These are phyloP conservation scores for Mikania micrantha DNA, from an alignment of 129 eudicot species.

Conservation along the genomic window DNA sequence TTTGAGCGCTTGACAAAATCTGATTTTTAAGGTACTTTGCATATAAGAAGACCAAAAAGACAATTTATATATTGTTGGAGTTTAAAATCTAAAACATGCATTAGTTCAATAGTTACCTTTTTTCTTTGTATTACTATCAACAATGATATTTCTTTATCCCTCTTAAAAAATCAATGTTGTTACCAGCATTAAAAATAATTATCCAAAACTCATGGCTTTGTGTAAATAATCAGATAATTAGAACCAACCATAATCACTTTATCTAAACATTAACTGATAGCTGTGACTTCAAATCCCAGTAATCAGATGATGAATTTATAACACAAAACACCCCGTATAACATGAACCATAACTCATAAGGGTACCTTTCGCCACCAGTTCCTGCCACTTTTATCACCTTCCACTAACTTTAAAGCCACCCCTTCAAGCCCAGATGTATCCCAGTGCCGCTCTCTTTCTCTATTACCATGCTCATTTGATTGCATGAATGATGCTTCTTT, in stretches of 20 bases:
- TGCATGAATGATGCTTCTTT: conserved; percentile 61
- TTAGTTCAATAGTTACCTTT: not conserved
- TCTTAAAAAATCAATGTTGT: not conserved
- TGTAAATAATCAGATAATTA: not conserved
- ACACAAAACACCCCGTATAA: not conserved
- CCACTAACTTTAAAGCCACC: conserved; percentile 62
- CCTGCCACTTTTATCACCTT: conserved; percentile 67
- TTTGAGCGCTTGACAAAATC: not conserved
- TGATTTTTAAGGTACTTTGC: not conserved
- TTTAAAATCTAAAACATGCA: not conserved
- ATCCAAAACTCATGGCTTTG: not conserved
- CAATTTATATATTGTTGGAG: too few species aligned
- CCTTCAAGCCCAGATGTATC: conserved; percentile 85
- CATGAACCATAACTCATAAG: conserved; percentile 9
- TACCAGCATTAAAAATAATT: not conserved
- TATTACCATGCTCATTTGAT: conserved; percentile 65
- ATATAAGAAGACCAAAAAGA: not conserved
- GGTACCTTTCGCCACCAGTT: conserved; percentile 97
- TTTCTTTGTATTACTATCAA: not conserved
- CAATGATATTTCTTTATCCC: too few species aligned
- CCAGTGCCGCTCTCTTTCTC: conserved; percentile 56
- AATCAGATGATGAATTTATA: not conserved
- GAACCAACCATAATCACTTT: not conserved
- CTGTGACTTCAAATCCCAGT: not conserved
- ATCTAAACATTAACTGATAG: not conserved